These are phyloP conservation scores for Pseudotsuga menziesii DNA, from an alignment of 75 land plant genomes.

Conservation along the genomic window DNA sequence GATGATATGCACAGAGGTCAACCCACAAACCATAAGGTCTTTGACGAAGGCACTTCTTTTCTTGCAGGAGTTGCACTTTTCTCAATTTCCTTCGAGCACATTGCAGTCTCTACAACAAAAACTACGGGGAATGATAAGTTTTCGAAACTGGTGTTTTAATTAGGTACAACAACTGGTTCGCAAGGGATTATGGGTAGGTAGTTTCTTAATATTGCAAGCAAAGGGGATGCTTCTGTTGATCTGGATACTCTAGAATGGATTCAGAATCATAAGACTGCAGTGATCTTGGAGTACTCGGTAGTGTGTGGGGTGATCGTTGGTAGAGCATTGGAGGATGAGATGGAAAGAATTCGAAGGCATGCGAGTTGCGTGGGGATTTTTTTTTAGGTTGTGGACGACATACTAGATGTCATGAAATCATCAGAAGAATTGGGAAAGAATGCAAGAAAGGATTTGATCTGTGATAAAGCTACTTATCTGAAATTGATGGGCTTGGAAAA, in stretches of 20 bases:
- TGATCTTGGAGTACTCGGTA: slow-evolving; percentile 44
- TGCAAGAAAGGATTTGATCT: no score
- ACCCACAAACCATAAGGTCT: slow-evolving; percentile 53
- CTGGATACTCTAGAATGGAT: slow-evolving; percentile 55
- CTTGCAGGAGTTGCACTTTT: slow-evolving; percentile 59
- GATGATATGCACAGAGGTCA: slow-evolving; percentile 52
- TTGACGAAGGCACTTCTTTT: slow-evolving; percentile 42
- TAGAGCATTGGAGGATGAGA: slow-evolving; percentile 51
- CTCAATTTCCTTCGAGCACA: slow-evolving; percentile 36
- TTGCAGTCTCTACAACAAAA: slow-evolving; percentile 28
- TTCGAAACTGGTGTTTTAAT: slow-evolving; percentile 28
- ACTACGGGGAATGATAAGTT: slow-evolving; percentile 18
- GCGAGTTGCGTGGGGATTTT: slow-evolving; percentile 56
- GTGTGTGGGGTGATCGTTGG: slow-evolving; percentile 62
- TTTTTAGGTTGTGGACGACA: slow-evolving; percentile 92
- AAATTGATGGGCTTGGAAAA: no score
- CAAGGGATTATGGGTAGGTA: slow-evolving; percentile 66
- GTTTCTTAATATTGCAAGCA: slow-evolving; percentile 39
- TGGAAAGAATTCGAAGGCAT: slow-evolving; percentile 44
- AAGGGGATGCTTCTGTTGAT: slow-evolving; percentile 18
- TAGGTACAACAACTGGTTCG: slow-evolving; percentile 39
- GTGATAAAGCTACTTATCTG: no score
- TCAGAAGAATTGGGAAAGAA: no score
- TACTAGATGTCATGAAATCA: slow-evolving; percentile 81
- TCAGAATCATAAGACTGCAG: slow-evolving; percentile 63